A percentile compares a stretch with the other conserved stretches of the same genome.
These are phyloP conservation scores for Hyaloperonospora brassicae DNA, from an alignment of 352 stramenopile species.

Conservation along the genomic window DNA sequence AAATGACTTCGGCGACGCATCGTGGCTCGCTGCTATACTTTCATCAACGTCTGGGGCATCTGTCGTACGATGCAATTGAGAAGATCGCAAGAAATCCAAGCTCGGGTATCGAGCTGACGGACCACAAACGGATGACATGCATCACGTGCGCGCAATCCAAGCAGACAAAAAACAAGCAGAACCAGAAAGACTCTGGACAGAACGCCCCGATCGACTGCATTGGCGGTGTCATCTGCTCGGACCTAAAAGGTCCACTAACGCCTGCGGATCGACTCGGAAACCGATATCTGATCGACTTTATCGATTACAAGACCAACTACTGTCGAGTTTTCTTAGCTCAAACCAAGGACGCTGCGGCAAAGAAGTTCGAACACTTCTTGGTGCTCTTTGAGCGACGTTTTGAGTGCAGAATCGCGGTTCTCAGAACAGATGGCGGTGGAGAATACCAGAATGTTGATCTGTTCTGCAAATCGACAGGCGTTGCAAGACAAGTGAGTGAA, in stretches of 20 bases:
- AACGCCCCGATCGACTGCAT: neutral
- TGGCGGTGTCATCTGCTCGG: too few species aligned
- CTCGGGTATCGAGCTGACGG: neutral
- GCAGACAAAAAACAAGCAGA: neutral
- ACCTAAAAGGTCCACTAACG: neutral
- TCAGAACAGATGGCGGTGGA: conserved; percentile 19
- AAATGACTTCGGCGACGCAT: too few species aligned
- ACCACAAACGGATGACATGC: neutral
- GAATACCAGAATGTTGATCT: too few species aligned
- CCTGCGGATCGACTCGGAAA: too few species aligned
- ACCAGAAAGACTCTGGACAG: neutral
- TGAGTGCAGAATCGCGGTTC: neutral
- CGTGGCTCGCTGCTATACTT: neutral
- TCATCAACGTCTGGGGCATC: neutral
- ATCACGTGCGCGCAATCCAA: neutral
- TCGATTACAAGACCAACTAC: too few species aligned
- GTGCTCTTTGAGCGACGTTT: neutral
- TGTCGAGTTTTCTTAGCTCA: too few species aligned
- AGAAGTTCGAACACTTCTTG: too few species aligned
- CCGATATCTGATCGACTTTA: too few species aligned
- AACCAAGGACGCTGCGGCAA: too few species aligned
- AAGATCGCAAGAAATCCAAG: neutral
- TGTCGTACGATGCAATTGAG: neutral
- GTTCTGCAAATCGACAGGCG: too few species aligned
- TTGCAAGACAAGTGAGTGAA: too few species aligned